Conservation (phyloP, 108 stramenopile species). For the Conticribra guillardii region DNA sequence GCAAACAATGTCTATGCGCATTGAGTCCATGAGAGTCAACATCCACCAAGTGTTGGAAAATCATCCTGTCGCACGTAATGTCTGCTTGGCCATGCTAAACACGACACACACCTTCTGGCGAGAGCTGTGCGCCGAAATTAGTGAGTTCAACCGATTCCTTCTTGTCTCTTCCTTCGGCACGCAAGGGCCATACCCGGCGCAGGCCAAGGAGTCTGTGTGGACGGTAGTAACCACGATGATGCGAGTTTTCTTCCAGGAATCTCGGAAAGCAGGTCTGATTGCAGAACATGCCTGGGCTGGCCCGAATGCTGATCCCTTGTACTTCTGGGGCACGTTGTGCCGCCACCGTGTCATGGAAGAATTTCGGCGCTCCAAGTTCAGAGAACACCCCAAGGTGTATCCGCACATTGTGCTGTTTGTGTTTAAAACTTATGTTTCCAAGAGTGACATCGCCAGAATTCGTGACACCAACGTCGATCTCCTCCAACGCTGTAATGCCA, state of each 20-base stretch:
- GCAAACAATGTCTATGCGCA: not conserved
- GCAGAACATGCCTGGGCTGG: not conserved
- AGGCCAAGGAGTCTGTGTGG: not conserved
- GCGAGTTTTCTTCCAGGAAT: not conserved
- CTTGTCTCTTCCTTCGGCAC: not conserved
- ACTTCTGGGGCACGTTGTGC: not conserved
- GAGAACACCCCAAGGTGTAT: constrained; percentile 5
- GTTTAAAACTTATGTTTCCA: not conserved
- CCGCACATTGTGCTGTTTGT: not conserved
- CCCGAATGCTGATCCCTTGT: not conserved
- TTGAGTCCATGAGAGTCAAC: too few species aligned
- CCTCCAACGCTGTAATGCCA: not conserved
- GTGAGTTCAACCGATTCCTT: not conserved
- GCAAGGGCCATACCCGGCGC: not conserved
- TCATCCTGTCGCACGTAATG: not conserved
- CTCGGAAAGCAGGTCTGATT: not conserved
- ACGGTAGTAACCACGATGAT: not conserved
- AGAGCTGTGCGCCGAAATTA: not conserved
- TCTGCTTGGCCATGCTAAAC: not conserved
- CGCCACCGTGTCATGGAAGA: not conserved
- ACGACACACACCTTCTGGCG: not conserved
- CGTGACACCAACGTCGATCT: too few species aligned
- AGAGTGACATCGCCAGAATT: too few species aligned
- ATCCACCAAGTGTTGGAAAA: not conserved
- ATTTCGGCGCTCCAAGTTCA: not conserved